Conservation (phyloP, 148 eudicot species). For the Rhododendron henanense region DNA sequence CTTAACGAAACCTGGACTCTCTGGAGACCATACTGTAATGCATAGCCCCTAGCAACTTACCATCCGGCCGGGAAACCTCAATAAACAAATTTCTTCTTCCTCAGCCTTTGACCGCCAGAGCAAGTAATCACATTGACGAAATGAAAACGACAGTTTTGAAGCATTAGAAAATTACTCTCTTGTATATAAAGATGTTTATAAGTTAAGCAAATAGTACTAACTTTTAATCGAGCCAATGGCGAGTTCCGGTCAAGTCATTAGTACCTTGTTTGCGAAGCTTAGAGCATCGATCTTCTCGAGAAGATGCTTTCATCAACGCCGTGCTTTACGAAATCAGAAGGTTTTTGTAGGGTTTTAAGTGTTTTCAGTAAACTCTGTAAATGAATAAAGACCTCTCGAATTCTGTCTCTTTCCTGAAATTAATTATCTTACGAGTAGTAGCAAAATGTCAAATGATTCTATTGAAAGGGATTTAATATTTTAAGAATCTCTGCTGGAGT, state of each 20-base stretch:
- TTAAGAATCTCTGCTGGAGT: too few species aligned
- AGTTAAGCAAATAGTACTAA: neutral
- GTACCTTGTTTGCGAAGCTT: neutral
- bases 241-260: neutral
- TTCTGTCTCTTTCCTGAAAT: too few species aligned
- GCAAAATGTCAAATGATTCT: too few species aligned
- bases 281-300: too few species aligned
- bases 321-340: too few species aligned
- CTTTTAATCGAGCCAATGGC: neutral
- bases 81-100: neutral
- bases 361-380: too few species aligned
- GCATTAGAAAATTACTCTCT: neutral
- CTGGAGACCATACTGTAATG: neutral
- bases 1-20: neutral
- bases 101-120: neutral
- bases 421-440: too few species aligned
- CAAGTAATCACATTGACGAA: neutral
- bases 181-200: neutral
- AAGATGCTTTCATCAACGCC: too few species aligned
- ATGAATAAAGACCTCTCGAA: too few species aligned
- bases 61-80: neutral
- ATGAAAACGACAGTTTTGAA: neutral
- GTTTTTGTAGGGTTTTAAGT: too few species aligned
- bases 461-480: too few species aligned
- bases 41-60: neutral